Base-by-base conservation (phyloP, 2,329 filamentous ascomycete genomes). In the Podosphaera xanthii region DNA sequence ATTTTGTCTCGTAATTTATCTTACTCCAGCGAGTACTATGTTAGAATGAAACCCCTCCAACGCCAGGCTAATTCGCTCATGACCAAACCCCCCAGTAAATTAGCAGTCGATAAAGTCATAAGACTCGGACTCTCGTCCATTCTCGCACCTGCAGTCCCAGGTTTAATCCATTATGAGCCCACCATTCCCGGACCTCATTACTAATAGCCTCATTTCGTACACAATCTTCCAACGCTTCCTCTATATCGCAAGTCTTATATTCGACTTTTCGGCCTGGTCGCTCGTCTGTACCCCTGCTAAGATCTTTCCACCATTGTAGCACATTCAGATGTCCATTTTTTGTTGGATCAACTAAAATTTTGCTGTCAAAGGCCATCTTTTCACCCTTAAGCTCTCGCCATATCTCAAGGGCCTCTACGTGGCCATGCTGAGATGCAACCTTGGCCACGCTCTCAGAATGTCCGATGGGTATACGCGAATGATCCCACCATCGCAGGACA, bases 221-320 rank as follows among this genome's bases (percentile, higher is more conserved):
- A 31, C 87, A 87, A 69, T 95, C 90, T 69, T 96, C 90, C 46
- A 96, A 76, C 0, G 90, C 90, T 71, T 96, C 91, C 69, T 96
- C 90, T 62, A 97, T 92, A 70, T 94, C 89, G 70, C 89, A 95
- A 0, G 88, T 94, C 70, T 91, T 90, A 71, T 95, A 96, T 70
- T 94, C 88, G 34, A 96, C 89, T 58, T 80, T 78, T 64, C 90
- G 76, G 0, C 82, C 81, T 42, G 72, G 75, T 34, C 66, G 60
- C 38, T 75, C 72, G 14, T 77, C 77, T 48, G 75, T 62, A 75
- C 79, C 48, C 48, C 74, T 77, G 74, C 56, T 78, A 75, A 58
- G 77, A 73, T 6, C 77, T 67, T 86, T 85, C 90, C 91, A 96
- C 91, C 91, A 96, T 69, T 95, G 87, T 6, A 97, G 74, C 31